phyloP scores from a whole-genome alignment of 2,329 filamentous ascomycete genomes.

The Sordariomycetes sp. region DNA sequence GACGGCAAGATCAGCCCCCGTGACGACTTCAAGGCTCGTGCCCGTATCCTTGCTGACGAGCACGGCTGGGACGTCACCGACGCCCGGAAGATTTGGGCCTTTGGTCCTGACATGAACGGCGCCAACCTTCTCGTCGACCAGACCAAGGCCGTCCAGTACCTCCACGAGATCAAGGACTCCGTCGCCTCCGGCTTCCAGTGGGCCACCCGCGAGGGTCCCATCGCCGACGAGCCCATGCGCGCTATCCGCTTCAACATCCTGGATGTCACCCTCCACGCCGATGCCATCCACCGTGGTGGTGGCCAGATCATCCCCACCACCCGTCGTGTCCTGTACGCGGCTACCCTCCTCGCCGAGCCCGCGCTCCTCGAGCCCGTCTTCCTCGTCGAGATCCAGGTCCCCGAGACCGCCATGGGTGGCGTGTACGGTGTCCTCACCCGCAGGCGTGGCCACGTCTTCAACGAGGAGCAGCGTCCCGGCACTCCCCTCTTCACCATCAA shows the following conservation, averaged over 20 bases:
- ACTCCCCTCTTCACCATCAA: conserved; percentile 98
- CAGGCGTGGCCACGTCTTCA: conserved; percentile 97
- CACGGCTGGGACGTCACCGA: conserved; percentile 99
- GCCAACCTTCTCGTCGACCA: conserved; percentile 98
- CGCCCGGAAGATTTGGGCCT: conserved; percentile 99
- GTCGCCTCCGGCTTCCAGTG: conserved; percentile 99
- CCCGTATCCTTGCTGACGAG: conserved; percentile 90
- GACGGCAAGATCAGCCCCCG: conserved; percentile 80
- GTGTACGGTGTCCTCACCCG: conserved; percentile 98
- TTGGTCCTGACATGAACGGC: conserved; percentile 94
- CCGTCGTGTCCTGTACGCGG: conserved; percentile 93
- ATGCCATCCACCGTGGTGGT: conserved; percentile 99
- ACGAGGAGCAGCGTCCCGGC: conserved; percentile 94
- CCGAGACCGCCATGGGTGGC: conserved; percentile 97
- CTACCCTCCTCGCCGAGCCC: conserved; percentile 81
- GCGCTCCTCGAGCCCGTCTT: conserved; percentile 94
- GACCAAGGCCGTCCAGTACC: conserved; percentile 99
- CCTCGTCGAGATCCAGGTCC: conserved; percentile 98
- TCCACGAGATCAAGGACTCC: conserved; percentile 99
- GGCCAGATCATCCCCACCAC: conserved; percentile 97
- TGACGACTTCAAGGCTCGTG: conserved; percentile 98
- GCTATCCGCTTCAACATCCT: conserved; percentile 96
- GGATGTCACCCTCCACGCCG: conserved; percentile 98
- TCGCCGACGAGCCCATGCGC: conserved; percentile 98
- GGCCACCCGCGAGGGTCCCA: conserved; percentile 93